Percentiles rank a stretch among this genome's conserved stretches.
phyloP scores from a whole-genome alignment of 345 rosid genomes.

The Gossypium raimondii region DNA sequence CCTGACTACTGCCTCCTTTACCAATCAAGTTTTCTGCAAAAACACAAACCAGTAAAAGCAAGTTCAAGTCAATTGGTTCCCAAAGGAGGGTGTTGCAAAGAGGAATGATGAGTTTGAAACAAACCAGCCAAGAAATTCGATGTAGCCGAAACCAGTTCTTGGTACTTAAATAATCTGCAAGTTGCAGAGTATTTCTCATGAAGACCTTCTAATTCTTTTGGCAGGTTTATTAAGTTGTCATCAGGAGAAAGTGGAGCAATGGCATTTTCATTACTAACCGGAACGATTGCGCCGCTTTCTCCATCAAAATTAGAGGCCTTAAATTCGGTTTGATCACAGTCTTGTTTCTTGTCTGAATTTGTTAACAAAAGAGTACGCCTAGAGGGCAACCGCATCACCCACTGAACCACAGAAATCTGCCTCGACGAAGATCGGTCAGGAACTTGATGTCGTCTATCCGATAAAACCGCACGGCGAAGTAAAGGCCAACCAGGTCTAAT shows the following conservation, averaged over 20 bases:
- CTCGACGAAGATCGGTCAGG: slow-evolving; percentile 37
- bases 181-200: slow-evolving; percentile 66
- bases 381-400: slow-evolving; percentile 59
- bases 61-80: neutral
- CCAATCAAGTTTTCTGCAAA: slow-evolving; percentile 82
- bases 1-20: slow-evolving; percentile 88
- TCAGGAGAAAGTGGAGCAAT: slow-evolving; percentile 29
- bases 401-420: slow-evolving; percentile 62
- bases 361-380: slow-evolving; percentile 35
- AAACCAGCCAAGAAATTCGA: slow-evolving; percentile 63
- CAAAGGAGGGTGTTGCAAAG: neutral
- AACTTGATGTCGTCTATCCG: slow-evolving; percentile 26
- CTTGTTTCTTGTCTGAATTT: slow-evolving; percentile 36
- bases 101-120: slow-evolving; percentile 21
- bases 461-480: slow-evolving; percentile 42
- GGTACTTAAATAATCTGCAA: slow-evolving; percentile 70
- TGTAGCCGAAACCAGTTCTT: slow-evolving; percentile 72
- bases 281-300: slow-evolving; percentile 55
- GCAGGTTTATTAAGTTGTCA: slow-evolving; percentile 33
- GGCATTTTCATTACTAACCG: slow-evolving; percentile 30
- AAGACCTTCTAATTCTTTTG: slow-evolving; percentile 54
- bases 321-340: slow-evolving; percentile 20
- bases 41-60: neutral
- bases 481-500: slow-evolving; percentile 84
- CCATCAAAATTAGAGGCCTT: slow-evolving; percentile 34